Conservation (phyloP, 2,329 filamentous ascomycete genomes). For the Aspergillus alliaceus region DNA sequence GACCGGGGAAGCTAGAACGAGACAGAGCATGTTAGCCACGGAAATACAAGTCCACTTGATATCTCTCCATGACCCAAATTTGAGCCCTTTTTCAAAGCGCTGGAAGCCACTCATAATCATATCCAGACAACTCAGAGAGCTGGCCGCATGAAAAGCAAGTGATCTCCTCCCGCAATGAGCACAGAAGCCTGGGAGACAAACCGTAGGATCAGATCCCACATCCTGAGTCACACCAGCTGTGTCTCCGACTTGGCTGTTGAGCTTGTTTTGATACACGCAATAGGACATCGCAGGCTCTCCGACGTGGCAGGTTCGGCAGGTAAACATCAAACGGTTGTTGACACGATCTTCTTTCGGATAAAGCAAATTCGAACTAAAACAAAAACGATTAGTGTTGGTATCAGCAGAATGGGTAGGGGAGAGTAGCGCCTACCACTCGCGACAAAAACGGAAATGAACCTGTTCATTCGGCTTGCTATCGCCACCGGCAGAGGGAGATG, state of each 20-base stretch:
- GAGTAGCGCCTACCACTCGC: conserved; percentile 69
- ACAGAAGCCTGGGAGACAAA: conserved; percentile 68
- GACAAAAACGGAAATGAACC: conserved; percentile 96
- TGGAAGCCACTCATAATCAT: conserved; percentile 17
- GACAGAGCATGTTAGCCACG: conserved; percentile 32
- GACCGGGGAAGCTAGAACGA: conserved; percentile 75
- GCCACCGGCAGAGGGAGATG: conserved; percentile 41
- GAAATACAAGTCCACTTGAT: conserved; percentile 15
- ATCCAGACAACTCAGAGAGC: conserved; percentile 17
- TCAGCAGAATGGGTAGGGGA: not conserved
- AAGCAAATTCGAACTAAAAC: conserved; percentile 81
- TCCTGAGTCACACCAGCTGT: conserved; percentile 97
- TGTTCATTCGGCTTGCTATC: conserved; percentile 59
- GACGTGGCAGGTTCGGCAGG: conserved; percentile 92
- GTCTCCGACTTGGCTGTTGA: conserved; percentile 88
- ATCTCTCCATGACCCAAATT: conserved; percentile 9
- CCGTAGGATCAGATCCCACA: conserved; percentile 96
- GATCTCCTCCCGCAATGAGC: conserved; percentile 58
- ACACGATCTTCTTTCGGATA: conserved; percentile 93
- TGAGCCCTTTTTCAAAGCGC: conserved; percentile 5
- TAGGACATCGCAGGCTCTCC: conserved; percentile 81
- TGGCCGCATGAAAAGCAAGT: conserved; percentile 55
- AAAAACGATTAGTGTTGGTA: conserved; percentile 21
- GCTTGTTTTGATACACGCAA: conserved; percentile 93
- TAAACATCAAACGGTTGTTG: conserved; percentile 84